These are phyloP conservation scores for Hyaloscypha variabilis DNA, from an alignment of 495 filamentous ascomycete genomes.

Conservation along the genomic window DNA sequence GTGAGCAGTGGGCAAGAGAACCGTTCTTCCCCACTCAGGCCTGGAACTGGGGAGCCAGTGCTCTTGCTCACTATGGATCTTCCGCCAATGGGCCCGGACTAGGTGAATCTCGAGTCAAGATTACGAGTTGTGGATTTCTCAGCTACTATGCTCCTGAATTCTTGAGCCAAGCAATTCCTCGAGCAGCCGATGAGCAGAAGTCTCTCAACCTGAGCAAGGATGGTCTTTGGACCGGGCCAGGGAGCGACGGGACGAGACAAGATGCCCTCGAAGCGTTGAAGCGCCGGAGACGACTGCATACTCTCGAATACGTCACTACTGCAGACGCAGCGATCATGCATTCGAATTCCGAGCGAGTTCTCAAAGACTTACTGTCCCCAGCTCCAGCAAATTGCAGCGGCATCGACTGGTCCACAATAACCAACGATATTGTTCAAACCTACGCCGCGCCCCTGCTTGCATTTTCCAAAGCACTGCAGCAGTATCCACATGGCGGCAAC, in stretches of 20 bases:
- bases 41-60: conserved; percentile 35
- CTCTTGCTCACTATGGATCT: conserved; percentile 35
- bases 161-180: conserved; percentile 19
- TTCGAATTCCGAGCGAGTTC: conserved; percentile 25
- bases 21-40: conserved; percentile 32
- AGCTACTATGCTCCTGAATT: conserved; percentile 39
- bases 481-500: conserved; percentile 10
- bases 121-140: conserved; percentile 35
- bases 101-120: conserved; percentile 30
- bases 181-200: conserved; percentile 24
- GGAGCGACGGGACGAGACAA: conserved; percentile 12
- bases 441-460: conserved; percentile 16
- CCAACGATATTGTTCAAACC: conserved; percentile 32
- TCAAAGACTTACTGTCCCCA: conserved; percentile 21
- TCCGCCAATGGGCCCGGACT: conserved; percentile 27
- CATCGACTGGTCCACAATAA: conserved; percentile 36
- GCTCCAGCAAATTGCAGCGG: conserved; percentile 28
- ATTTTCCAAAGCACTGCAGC: conserved; percentile 17
- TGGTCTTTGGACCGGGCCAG: conserved; percentile 31
- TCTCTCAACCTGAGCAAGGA: conserved; percentile 34
- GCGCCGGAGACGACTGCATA: conserved; percentile 34
- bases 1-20: conserved; percentile 18
- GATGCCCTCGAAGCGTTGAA: conserved; percentile 29
- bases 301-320: conserved; percentile 27
- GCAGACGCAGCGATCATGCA: conserved; percentile 36